Evolutionary conservation across 1,139 yeast genomes (phyloP), one percentile per base, ranked within the genome.

Genomic region (Geotrichum europaeum): DNA sequence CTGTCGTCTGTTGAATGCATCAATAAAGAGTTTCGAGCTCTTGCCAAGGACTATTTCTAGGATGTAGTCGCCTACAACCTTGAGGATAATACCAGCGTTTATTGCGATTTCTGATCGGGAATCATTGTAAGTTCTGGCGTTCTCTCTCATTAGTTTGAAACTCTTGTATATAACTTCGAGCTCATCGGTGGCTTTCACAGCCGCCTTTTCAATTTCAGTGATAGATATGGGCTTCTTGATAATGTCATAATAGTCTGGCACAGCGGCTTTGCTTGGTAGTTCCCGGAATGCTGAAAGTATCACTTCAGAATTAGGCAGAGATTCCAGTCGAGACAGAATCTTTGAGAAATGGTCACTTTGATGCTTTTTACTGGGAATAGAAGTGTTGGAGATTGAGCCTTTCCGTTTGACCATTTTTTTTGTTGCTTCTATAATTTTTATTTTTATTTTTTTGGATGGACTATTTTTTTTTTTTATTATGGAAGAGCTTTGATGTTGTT

Each of bases 91-190:
- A 32, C 72, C 73, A 0, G 96, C 92, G 74, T 89, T 96, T 59
- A 81, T 79, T 67, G 84, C 87, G 28, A 90, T 88, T 62, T 85
- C 73, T 1, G 95, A 87, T 0, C 89, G 95, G 71, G 87, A 94
- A 68, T 89, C 94, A 69, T 90, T 90, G 72, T 88, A 90, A 15
- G 82, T 79, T 62, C 84, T 81, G 0, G 96, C 96, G 73, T 90
- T 90, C 60, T 82, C 79, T 70, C 86, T 85, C 81, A 90, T 86
- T 66, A 86, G 77, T 66, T 85, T 86, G 60, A 89, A 76, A 68
- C 87, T 95, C 64, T 81, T 86, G 60, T 85, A 72, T 60, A 86
- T 81, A 64, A 86, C 90, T 52, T 82, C 78, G 55, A 83, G 73
- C 6, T 75, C 74, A 12, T 75, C 73, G 18, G 47, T 5, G 18